Evolutionary conservation across 371 early-diverging fungal species (phyloP), one percentile per base, ranked within the genome.

Genomic region (Mortierella sp.): DNA sequence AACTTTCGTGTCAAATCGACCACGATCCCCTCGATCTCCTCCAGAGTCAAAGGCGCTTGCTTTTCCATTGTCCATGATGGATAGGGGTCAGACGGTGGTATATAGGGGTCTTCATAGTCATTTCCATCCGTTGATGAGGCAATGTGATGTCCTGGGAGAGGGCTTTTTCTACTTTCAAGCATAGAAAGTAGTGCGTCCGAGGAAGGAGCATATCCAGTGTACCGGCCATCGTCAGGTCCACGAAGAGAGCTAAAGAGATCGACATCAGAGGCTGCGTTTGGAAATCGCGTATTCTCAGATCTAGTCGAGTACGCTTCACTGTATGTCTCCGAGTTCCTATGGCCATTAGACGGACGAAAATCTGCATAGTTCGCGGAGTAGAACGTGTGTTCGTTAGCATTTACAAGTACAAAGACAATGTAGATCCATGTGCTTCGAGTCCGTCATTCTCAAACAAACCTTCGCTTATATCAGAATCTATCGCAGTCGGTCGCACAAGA

Each of bases 121-220:
- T 53, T 48, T 24, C 61, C 63, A 14, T 63, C 61, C 9, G 59
- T 45, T 50, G 61, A 34, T 9, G 70, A 43, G 12, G 46, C 56
- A 1, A 78, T 64, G 29, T 63, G 63, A 19, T 76, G 73, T 37
- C 67, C 56, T 7, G 66, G 44, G 24, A 55, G 78, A 49, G 81
- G 85, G 22, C 84, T 84, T 52, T 90, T 87, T 54, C 88, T 89
- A 78, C 82, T 89, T 70, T 92, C 91, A 17, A 93, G 71, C 29
- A 91, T 68, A n/a, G 91, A 88, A 17, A 90, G 77, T 59, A 92
- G 82, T 3, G 92, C 91, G 41, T 91, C 94, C 17, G 91, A 87
- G 0, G 94, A 92, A 0, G 91, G 87, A 0, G 91, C 90, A 54
- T 87, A 91, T 0, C 84, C 84, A 48, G 86, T 90, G 60, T 93